Conservation (phyloP, 306 rosid genomes). For the Ormosia semicastrata region DNA sequence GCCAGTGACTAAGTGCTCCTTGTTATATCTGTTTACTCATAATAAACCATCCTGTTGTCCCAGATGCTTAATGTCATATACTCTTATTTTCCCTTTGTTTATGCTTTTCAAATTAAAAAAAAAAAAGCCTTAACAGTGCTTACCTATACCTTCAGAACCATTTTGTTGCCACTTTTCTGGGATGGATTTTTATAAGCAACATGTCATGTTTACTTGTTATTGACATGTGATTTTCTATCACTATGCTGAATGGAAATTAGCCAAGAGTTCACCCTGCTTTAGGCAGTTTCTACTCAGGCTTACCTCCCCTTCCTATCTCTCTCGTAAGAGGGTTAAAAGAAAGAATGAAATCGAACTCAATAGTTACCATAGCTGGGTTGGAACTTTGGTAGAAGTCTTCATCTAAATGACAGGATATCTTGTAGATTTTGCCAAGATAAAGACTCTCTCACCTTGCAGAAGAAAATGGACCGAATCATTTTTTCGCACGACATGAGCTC, state of each 20-base stretch:
- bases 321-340: not conserved
- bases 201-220: not conserved
- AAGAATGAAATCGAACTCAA: not conserved
- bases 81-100: not conserved
- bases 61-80: not conserved
- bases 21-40: not conserved
- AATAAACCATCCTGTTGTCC: not conserved
- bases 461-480: no score
- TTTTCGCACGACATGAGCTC: no score
- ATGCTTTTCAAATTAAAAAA: not conserved
- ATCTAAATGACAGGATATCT: not conserved
- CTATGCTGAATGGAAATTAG: not conserved
- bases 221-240: not conserved
- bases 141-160: not conserved
- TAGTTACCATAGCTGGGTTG: not conserved
- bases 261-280: not conserved
- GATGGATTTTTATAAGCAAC: not conserved
- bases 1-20: not conserved
- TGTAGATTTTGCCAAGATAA: not conserved
- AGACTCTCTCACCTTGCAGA: not conserved
- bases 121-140: not conserved
- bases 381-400: not conserved
- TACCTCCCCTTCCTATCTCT: no score
- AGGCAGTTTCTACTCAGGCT: not conserved
- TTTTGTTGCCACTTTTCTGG: not conserved